Evolutionary conservation across 148 eudicot species (phyloP), one percentile per base, ranked within the genome.

Genomic region (Selenicereus undatus): DNA sequence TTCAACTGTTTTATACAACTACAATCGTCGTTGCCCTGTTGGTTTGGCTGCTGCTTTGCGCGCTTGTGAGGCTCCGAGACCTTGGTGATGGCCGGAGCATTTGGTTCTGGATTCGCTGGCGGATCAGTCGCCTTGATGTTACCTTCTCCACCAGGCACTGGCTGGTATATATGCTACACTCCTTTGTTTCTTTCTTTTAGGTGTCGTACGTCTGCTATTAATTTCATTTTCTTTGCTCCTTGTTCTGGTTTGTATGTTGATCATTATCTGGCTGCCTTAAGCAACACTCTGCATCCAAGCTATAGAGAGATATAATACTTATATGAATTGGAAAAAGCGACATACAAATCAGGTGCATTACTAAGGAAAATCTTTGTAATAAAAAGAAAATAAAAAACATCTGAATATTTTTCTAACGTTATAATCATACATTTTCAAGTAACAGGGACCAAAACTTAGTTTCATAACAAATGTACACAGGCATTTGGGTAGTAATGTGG

Each of bases 121-220:
- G 92, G 97, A 94, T 94, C 77, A 93, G 94, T 82, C 92, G 98
- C 69, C 83, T 94, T 36, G 97, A 94, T 69, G 52, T 94, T 73
- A 82, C 86, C 66, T 94, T 91, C 80, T 85, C 98, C 72, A 87
- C 94, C 11, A 85, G 89, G 11, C 98, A 94, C 84, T 91, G 95
- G 94, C 89, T 93, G 76, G 97, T 89, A 84, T 21, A 24, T 43
- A 39, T 48, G 4, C 58, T 48, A 7, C 24, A 7, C 24, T 43
- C 48, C 60, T 73, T 72, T 29, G 39, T 43, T 39, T 26, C n/a
- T 12, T 35, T 27, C 71, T 27, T 27, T 32, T 32, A 32, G 2
- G 32, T 32, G 2, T 32, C 27, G 11, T 12, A 11, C 71, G 5
- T 27, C 26, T 66, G 71, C 71, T 27, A 24, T 48, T 76, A 5